A percentile compares a stretch with the other conserved stretches of the same genome.
Conservation (phyloP, 805 yeast species). For the Metschnikowia peoriensis region DNA sequence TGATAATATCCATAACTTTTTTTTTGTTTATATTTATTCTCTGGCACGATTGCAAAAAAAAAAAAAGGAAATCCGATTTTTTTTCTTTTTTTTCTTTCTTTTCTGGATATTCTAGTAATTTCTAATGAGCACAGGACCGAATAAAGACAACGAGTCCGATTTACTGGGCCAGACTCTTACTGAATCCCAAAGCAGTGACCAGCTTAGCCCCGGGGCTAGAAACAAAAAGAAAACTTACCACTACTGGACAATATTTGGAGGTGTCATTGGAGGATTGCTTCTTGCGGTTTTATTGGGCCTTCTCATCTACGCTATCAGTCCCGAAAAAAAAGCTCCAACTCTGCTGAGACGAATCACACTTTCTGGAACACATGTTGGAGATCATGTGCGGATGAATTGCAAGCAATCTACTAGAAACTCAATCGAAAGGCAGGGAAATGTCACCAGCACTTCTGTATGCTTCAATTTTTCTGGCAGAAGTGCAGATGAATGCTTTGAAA, state of each 20-base stretch:
- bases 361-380: not conserved
- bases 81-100: too few relatives aligned
- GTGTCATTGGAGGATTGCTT: not conserved
- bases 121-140: too few relatives aligned
- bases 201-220: too few relatives aligned
- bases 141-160: too few relatives aligned
- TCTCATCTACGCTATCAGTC: not conserved
- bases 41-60: too few relatives aligned
- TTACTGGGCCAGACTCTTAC: too few relatives aligned
- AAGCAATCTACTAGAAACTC: not conserved
- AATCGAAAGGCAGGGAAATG: not conserved
- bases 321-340: not conserved
- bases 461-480: not conserved
- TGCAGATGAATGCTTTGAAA: not conserved
- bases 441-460: not conserved
- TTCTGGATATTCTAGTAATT: too few relatives aligned
- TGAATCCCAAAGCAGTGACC: too few relatives aligned
- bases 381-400: not conserved
- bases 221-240: too few relatives aligned
- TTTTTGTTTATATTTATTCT: too few relatives aligned
- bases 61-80: too few relatives aligned
- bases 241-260: not conserved
- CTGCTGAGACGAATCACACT: not conserved
- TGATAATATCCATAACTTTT: too few relatives aligned
- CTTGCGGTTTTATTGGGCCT: not conserved